Conservation (phyloP, 2,329 filamentous ascomycete genomes). For the Aspergillus tanneri region DNA sequence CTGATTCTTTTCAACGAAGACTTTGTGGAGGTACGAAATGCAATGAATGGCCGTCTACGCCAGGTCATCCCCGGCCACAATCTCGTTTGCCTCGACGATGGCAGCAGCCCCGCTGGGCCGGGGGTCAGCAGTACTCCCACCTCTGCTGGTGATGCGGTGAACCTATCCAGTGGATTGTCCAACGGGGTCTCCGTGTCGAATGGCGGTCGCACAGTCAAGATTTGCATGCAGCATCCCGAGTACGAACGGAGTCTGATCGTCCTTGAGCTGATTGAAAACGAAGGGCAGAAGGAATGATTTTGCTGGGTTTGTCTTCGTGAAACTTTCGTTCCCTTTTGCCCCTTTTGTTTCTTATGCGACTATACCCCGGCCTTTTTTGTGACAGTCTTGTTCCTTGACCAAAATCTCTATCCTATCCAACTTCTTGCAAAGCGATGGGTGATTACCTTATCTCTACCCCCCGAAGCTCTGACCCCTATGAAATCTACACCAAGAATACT, state of each 20-base stretch:
- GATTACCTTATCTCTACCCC: background rate
- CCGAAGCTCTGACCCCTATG: too few species aligned
- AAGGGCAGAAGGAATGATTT: constrained; percentile 65
- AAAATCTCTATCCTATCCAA: too few species aligned
- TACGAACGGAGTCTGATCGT: constrained; percentile 80
- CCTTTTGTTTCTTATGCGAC: background rate
- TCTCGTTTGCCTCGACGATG: constrained; percentile 86
- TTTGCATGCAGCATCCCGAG: constrained; percentile 93
- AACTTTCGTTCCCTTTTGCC: background rate
- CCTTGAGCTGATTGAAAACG: constrained; percentile 87
- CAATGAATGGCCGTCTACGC: constrained; percentile 86
- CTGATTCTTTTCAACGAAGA: constrained; percentile 91
- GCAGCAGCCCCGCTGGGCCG: constrained; percentile 44
- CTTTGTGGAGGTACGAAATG: constrained; percentile 95
- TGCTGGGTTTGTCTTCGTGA: background rate
- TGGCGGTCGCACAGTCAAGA: constrained; percentile 74
- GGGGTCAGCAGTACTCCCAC: constrained; percentile 48
- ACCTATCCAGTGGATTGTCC: constrained; percentile 29
- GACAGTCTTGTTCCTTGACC: too few species aligned
- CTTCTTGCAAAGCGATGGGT: too few species aligned
- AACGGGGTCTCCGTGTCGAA: constrained; percentile 37
- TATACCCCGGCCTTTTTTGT: too few species aligned
- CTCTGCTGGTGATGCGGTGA: constrained; percentile 23
- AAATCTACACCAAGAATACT: too few species aligned
- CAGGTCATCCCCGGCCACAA: constrained; percentile 93